These are phyloP conservation scores for Juglanconis sp. DNA, from an alignment of 2,329 filamentous ascomycete genomes.

Conservation along the genomic window DNA sequence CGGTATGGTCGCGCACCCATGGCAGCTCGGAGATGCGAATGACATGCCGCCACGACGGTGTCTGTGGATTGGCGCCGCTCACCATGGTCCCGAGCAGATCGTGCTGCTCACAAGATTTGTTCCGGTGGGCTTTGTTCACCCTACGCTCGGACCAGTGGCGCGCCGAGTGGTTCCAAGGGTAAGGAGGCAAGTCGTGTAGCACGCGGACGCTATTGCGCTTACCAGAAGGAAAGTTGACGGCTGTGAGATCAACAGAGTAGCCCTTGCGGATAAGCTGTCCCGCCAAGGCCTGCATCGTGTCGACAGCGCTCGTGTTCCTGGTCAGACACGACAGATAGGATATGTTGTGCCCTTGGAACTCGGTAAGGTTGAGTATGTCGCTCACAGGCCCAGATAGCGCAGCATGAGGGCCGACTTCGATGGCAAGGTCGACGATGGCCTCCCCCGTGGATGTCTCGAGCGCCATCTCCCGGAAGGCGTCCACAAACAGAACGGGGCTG, in stretches of 20 bases:
- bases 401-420: constrained; percentile 3
- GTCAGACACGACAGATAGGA: background rate
- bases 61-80: constrained; percentile 26
- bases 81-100: constrained; percentile 36
- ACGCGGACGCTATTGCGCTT: constrained; percentile 14
- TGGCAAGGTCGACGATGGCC: background rate
- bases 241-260: background rate
- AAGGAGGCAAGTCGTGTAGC: constrained; percentile 36
- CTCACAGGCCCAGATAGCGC: background rate
- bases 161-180: constrained; percentile 44
- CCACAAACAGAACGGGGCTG: constrained; percentile 1
- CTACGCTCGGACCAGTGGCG: constrained; percentile 38
- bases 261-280: background rate
- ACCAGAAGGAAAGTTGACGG: constrained; percentile 27
- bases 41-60: constrained; percentile 32
- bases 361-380: background rate
- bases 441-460: background rate
- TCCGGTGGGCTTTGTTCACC: constrained; percentile 30
- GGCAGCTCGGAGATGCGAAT: constrained; percentile 20
- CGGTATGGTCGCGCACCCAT: constrained; percentile 4
- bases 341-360: background rate
- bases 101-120: constrained; percentile 32
- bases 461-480: background rate
- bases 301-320: constrained; percentile 1
- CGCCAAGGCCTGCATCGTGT: background rate